Conservation (phyloP, 2,329 filamentous ascomycete genomes). For the Capronia americana region DNA sequence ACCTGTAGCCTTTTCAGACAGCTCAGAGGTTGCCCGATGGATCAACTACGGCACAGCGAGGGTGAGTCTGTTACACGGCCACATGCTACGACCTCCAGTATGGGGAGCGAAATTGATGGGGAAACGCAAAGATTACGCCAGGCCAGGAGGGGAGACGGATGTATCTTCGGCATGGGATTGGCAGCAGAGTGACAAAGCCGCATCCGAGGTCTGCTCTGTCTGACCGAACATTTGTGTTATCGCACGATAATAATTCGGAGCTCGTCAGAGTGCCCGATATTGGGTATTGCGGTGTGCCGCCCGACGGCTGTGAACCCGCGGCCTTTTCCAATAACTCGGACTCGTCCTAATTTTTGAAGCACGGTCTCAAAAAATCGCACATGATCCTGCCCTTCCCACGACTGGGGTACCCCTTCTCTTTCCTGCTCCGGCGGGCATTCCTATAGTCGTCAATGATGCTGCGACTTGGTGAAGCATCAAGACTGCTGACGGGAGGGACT, state of each 20-base stretch:
- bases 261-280: not conserved
- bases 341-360: not conserved
- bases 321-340: not conserved
- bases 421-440: not conserved
- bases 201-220: slow-evolving; percentile 4
- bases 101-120: slow-evolving; percentile 11
- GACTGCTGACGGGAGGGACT: not conserved
- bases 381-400: not conserved
- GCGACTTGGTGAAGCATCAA: not conserved
- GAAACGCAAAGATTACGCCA: not conserved
- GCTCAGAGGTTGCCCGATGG: too few species aligned
- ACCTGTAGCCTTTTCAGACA: not conserved
- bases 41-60: not conserved
- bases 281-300: not conserved
- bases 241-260: slow-evolving; percentile 19
- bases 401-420: not conserved
- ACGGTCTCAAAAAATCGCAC: not conserved
- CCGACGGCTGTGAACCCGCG: not conserved
- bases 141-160: not conserved
- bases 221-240: slow-evolving; percentile 5
- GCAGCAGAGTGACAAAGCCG: slow-evolving; percentile 13
- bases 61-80: not conserved
- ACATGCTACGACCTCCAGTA: not conserved
- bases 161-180: slow-evolving; percentile 16
- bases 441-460: not conserved